These are phyloP conservation scores for Yarrowia deformans DNA, from an alignment of 805 yeast genomes.

Conservation along the genomic window DNA sequence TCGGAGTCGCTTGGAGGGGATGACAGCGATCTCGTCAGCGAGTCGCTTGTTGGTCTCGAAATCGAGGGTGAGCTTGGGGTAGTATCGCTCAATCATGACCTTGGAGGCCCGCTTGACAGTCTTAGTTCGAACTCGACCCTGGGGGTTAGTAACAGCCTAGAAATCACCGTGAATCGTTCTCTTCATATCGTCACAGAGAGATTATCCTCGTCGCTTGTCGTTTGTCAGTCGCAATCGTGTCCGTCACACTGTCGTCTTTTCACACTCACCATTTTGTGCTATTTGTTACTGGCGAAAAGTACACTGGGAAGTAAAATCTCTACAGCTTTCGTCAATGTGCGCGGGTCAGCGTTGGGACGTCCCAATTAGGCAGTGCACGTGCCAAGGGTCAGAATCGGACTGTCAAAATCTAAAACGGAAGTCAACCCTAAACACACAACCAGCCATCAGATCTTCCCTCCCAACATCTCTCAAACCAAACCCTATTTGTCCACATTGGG, in stretches of 20 bases:
- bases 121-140: constrained; percentile 99
- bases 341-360: constrained; percentile 36
- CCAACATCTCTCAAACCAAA: background rate
- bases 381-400: constrained; percentile 8
- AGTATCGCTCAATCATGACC: constrained; percentile 98
- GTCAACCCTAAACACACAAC: constrained; percentile 14
- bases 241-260: constrained; percentile 28
- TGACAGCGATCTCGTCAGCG: constrained; percentile 97
- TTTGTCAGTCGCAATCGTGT: constrained; percentile 1
- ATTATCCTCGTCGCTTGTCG: background rate
- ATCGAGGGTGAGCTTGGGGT: constrained; percentile 99
- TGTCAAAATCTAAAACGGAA: constrained; percentile 21
- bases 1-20: constrained; percentile 99
- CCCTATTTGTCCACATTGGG: background rate
- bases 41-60: constrained; percentile 99
- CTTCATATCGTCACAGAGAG: background rate
- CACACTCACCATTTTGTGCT: constrained; percentile 39
- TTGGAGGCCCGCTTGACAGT: constrained; percentile 99
- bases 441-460: background rate
- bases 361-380: constrained; percentile 38
- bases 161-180: constrained; percentile 1
- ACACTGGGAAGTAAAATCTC: constrained; percentile 38
- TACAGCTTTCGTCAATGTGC: constrained; percentile 35
- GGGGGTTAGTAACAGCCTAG: constrained; percentile 42
- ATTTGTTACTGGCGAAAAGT: constrained; percentile 39